Evolutionary conservation across 2,329 filamentous ascomycete species (phyloP), one percentile per base, ranked within the genome.

Genomic region (Magnaporthiopsis rhizophila): DNA sequence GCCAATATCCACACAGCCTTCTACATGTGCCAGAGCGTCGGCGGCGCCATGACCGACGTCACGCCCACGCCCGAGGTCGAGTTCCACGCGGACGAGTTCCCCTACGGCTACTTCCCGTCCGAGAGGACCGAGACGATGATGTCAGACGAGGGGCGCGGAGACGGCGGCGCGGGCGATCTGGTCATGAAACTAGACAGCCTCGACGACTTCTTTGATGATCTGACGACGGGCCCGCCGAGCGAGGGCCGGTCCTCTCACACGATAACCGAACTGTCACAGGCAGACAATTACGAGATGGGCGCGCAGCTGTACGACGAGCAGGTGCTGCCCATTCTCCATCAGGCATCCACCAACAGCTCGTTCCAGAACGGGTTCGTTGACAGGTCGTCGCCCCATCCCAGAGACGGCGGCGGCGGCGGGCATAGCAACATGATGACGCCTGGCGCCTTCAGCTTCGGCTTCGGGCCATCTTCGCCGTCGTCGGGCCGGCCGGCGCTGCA

Each of bases 1-100:
- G 86, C 89, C 65, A 99, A 99, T 70, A 95, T 99, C 2, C 94
- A 98, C 74, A 92, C 93, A 0, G 93, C 95, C 0, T 98, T 97
- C 76, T 97, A 97, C 76, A 96, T 93, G 68, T 97, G 93, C 72
- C 89, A 91, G 63, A 89, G 86, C 67, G 81, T 85, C 4, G 83
- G 88, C 68, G 85, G 84, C 21, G 78, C 79, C 13, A 72, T 79
- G 38, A 78, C 83, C 9, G 85, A 90, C 64, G 81, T 86, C 5
- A 83, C 86, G 0, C 84, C 87, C 4, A 95, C 92, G 0, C 89
- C 92, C 1, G 93, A 97, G 59, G 88, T 99, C 34, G 93, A 96
- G 71, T 98, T 99, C 76, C 90, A 96, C 69, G 84, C 87, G 3
- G 96, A 99, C 67, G 93, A 98, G 66, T 93, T 91, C 71, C 87